phyloP scores from a whole-genome alignment of 2,329 filamentous ascomycete species.

The Alternaria novae-zelandiae region DNA sequence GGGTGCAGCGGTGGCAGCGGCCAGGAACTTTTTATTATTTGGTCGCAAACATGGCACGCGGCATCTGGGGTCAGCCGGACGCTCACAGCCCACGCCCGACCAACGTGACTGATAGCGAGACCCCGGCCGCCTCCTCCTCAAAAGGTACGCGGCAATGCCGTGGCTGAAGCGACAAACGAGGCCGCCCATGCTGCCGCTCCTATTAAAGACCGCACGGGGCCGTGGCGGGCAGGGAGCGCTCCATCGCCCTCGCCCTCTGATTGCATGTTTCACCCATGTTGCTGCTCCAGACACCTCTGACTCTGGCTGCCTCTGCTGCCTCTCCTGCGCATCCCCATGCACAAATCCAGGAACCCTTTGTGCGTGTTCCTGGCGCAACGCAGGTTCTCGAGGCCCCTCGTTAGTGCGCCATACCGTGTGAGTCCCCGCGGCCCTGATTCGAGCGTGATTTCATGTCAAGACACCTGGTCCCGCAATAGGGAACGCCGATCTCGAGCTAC shows the following conservation, averaged over 20 bases:
- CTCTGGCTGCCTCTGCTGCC: background rate
- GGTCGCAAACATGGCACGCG: conserved; percentile 30
- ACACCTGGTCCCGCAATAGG: conserved; percentile 20
- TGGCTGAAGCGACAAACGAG: conserved; percentile 21
- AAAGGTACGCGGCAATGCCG: conserved; percentile 21
- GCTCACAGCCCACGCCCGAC: conserved; percentile 16
- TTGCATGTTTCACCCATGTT: conserved; percentile 21
- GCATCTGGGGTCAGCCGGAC: conserved; percentile 29
- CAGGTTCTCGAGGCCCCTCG: conserved; percentile 14
- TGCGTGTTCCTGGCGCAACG: conserved; percentile 34
- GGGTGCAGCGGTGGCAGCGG: conserved; percentile 17
- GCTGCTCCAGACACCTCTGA: conserved; percentile 5
- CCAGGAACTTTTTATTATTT: conserved; percentile 27
- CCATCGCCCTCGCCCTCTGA: conserved; percentile 13
- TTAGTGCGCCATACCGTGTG: conserved; percentile 22
- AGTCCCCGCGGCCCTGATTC: conserved; percentile 26
- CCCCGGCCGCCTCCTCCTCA: conserved; percentile 17
- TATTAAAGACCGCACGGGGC: conserved; percentile 14
- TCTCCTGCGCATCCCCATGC: background rate
- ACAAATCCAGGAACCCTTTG: conserved; percentile 23
- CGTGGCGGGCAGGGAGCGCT: conserved; percentile 10
- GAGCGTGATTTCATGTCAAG: conserved; percentile 22
- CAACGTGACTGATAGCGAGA: conserved; percentile 30
- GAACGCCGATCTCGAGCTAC: conserved; percentile 28
- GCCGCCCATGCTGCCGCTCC: conserved; percentile 8